Base-by-base conservation (phyloP, 176 grass and related monocot genomes). In the Puya raimondii region DNA sequence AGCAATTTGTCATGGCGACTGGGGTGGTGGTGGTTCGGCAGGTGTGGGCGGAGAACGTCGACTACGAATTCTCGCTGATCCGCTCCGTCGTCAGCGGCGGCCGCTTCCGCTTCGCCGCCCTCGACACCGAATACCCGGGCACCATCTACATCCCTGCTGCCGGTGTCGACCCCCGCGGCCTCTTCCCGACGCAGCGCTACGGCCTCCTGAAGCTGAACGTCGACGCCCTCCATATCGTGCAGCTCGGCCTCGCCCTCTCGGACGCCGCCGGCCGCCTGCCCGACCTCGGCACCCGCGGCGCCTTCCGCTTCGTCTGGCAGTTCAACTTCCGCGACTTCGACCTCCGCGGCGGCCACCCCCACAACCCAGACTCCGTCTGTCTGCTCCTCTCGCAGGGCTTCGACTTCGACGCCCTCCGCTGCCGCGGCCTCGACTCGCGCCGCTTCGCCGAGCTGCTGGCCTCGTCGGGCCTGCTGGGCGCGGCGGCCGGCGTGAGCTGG, bases 111-210 rank as follows among this genome's bases (percentile, higher is more conserved):
- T 92, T 84, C 76, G 82, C 84, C 0, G 76, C 89, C 53, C 85
- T 99, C 86, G 94, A 99, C 87, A 99, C 94, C 0, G 94, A 99
- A 87, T 99, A 93, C 63, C 94, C 92, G 0, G 88, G 92, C 54
- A 87, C 88, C 1, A 50, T 99, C 59, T 68, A 93, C 80, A 50
- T 49, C 10, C 66, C 87, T 0, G 5, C 4, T 16, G 79, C 78
- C 76, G 81, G 81, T 81, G 83, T 76, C 76, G 84, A 85, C 84
- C 89, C 75, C 3, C 57, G 64, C 17, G 9, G 68, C 2, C 85
- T 93, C 51, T 83, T 78, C 53, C 12, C 87, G 3, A 1, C 12
- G 1, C 84, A 99, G 53, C 82, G 82, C 7, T 99, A 99, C 80
- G 70, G 72, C 1, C 69, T 81, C 2, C 50, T 99, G 33, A 90